Percentiles rank a stretch among this genome's conserved stretches.
Conservation (phyloP, 345 rosid species). For the Sapria himalayana region DNA sequence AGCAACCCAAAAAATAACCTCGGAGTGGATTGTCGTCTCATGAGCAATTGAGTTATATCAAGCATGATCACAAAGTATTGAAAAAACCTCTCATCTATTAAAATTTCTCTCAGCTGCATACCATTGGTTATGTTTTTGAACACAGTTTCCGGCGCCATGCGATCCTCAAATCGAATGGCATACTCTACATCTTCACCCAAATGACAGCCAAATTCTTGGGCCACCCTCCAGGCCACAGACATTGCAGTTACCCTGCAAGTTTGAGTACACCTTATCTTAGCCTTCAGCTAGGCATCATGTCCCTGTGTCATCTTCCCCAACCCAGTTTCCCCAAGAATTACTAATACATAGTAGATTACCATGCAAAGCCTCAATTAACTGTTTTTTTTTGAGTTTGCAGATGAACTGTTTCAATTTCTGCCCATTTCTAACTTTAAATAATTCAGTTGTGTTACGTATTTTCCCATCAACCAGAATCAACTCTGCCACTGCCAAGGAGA, state of each 20-base stretch:
- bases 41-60: slow-evolving; percentile 3
- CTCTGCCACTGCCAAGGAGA: too few relatives aligned
- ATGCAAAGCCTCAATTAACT: not conserved
- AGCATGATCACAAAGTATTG: not conserved
- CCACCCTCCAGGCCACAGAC: not conserved
- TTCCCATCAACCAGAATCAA: too few relatives aligned
- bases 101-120: not conserved
- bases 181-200: not conserved
- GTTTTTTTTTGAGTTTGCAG: not conserved
- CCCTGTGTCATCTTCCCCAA: not conserved
- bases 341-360: not conserved
- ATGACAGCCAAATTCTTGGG: not conserved
- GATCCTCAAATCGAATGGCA: slow-evolving; percentile 1
- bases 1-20: not conserved
- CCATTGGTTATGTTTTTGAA: slow-evolving; percentile 1
- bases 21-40: not conserved
- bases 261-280: slow-evolving; percentile 1
- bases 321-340: not conserved
- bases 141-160: slow-evolving; percentile 1
- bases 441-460: too few relatives aligned
- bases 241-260: slow-evolving; percentile 1
- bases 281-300: not conserved
- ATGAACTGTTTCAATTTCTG: too few relatives aligned
- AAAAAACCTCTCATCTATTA: not conserved
- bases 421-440: too few relatives aligned